phyloP scores from a whole-genome alignment of 257 asterid species.

The Dorcoceras hygrometricum region DNA sequence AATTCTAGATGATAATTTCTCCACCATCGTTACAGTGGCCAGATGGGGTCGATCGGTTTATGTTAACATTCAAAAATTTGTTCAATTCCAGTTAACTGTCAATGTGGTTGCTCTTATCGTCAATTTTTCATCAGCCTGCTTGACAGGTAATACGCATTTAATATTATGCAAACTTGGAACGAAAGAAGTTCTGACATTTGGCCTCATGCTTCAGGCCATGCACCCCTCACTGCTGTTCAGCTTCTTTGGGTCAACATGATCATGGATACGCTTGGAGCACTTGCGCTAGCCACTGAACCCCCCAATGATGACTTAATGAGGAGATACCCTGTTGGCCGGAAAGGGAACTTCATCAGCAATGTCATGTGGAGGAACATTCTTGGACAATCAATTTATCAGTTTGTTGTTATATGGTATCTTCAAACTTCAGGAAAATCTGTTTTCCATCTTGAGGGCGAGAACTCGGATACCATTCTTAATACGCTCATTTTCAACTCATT shows the following conservation, averaged over 20 bases:
- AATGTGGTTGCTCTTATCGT: conserved; percentile 91
- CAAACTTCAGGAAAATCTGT: conserved; percentile 68
- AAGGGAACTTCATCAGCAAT: conserved; percentile 85
- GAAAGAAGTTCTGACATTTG: not conserved
- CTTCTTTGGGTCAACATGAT: conserved; percentile 98
- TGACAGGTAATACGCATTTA: conserved; percentile 53
- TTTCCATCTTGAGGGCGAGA: conserved; percentile 59
- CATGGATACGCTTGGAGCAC: conserved; percentile 98
- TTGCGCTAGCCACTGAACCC: conserved; percentile 97
- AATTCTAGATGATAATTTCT: conserved; percentile 90
- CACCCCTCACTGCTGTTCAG: conserved; percentile 96
- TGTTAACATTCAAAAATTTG: conserved; percentile 87
- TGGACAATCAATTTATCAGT: conserved; percentile 90
- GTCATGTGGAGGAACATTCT: conserved; percentile 93
- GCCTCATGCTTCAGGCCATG: conserved; percentile 49
- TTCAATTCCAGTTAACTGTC: conserved; percentile 92
- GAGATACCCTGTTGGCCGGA: conserved; percentile 83
- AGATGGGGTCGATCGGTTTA: conserved; percentile 98
- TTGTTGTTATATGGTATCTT: conserved; percentile 81
- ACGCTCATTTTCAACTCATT: conserved; percentile 89
- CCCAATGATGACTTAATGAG: conserved; percentile 78
- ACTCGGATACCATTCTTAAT: conserved; percentile 69
- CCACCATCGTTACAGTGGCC: conserved; percentile 93
- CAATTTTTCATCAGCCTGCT: conserved; percentile 95
- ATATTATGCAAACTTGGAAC: not conserved